A percentile compares a stretch with the other conserved stretches of the same genome.
These are phyloP conservation scores for Leccinum variicolor DNA, from an alignment of 768 basidiomycete species.

Conservation along the genomic window DNA sequence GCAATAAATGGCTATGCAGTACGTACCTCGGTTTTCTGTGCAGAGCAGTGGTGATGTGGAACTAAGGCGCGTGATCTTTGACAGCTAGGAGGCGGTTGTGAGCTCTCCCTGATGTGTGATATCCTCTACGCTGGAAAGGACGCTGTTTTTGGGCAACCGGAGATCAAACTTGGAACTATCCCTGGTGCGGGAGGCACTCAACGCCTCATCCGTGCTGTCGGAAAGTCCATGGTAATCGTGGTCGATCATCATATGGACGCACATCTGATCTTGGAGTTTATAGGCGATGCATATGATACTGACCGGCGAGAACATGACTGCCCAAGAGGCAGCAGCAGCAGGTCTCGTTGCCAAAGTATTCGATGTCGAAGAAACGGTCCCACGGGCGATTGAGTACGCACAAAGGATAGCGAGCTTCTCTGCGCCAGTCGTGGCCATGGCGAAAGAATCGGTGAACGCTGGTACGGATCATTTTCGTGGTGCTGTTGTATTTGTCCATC, in stretches of 20 bases:
- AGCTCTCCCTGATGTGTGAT: slow-evolving; percentile 94
- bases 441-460: slow-evolving; percentile 50
- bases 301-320: slow-evolving; percentile 45
- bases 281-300: slow-evolving; percentile 57
- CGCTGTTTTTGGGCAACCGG: slow-evolving; percentile 92
- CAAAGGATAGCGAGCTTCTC: slow-evolving; percentile 32
- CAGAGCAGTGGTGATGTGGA: not conserved
- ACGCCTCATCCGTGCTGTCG: slow-evolving; percentile 77
- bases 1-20: slow-evolving; percentile 93
- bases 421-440: slow-evolving; percentile 33
- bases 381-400: slow-evolving; percentile 42
- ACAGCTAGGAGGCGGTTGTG: slow-evolving; percentile 94
- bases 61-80: slow-evolving; percentile 22
- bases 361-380: slow-evolving; percentile 36
- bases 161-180: slow-evolving; percentile 92
- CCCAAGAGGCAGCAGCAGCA: slow-evolving; percentile 42
- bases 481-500: not conserved
- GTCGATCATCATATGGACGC: not conserved
- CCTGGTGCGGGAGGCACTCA: slow-evolving; percentile 95
- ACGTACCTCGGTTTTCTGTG: not conserved
- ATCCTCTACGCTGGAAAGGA: slow-evolving; percentile 85
- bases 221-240: slow-evolving; percentile 57
- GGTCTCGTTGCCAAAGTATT: slow-evolving; percentile 49
- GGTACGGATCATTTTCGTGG: slow-evolving; percentile 24
- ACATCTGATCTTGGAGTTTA: not conserved